Base-by-base conservation (phyloP, 225 moss, liverwort and hornwort genomes). In the Polytrichum commune region DNA sequence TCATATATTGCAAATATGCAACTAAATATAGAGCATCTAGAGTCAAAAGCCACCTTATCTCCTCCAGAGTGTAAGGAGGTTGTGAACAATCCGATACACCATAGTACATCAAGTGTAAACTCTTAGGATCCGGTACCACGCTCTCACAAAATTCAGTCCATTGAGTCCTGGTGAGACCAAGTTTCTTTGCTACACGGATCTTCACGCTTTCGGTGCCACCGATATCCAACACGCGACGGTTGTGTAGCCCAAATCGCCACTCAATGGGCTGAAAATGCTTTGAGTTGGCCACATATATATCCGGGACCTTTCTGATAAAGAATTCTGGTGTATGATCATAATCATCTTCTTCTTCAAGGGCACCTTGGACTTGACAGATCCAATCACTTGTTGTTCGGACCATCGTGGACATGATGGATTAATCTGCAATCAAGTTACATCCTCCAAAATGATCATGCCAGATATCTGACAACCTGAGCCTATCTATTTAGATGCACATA, bases 101-200 rank as follows among this genome's bases (percentile, higher is more conserved):
- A 27, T 25, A 13, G 28, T 27, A 24, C 63, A 28, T 13, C 20
- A 24, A n/a, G 0, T 24, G 27, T 27, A 63, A 57, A 19, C 3
- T 63, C 9, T 63, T 26, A 63, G 63, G 63, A 24, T 63, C 27
- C 5, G 13, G 63, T 7, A 63, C 63, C 5, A 63, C 63, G 28
- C 23, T 24, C 4, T 63, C 16, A 26, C 63, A 63, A 63, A 63
- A 63, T 4, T 63, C 63, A 27, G 27, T 27, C 24, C 63, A 63
- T 63, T 63, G 63, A 63, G 63, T 24, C 63, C 27, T 28, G 20
- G 63, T 63, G 63, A 63, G 63, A 10, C 63, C 63, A 8, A 63
- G 25, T 63, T n/a, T 25, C 63, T 25, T 63, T 63, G 27, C 25
- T 63, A 63, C n/a, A n/a, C n/a, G n/a, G n/a, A n/a, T n/a, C n/a